These are phyloP conservation scores for Fusarium tanahbumbuense DNA, from an alignment of 2,329 filamentous ascomycete genomes.

Conservation along the genomic window DNA sequence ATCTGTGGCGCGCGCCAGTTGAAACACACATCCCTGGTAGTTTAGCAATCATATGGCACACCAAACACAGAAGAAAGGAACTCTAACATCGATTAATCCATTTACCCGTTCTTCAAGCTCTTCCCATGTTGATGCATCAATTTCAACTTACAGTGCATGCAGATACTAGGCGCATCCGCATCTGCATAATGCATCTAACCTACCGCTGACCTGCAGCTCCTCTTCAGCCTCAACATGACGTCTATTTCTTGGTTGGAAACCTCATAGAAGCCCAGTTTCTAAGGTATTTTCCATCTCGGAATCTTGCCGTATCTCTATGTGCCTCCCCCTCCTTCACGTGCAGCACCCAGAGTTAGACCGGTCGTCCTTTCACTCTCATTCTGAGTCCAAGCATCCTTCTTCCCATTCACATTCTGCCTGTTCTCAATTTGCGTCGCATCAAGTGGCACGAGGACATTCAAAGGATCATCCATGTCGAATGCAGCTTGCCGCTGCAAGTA, in stretches of 20 bases:
- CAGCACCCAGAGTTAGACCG: not conserved
- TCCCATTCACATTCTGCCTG: conserved; percentile 22
- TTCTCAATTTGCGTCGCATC: conserved; percentile 35
- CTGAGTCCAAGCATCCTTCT: conserved; percentile 24
- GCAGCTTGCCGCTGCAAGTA: conserved; percentile 45
- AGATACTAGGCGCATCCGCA: conserved; percentile 8
- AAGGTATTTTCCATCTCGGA: conserved; percentile 7
- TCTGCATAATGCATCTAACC: conserved; percentile 40
- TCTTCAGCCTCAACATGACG: conserved; percentile 45
- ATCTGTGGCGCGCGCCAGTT: conserved; percentile 44
- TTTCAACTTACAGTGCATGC: conserved; percentile 3
- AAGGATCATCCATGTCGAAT: conserved; percentile 35
- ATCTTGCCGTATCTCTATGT: conserved; percentile 14
- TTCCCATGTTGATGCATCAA: not conserved
- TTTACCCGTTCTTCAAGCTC: conserved; percentile 1
- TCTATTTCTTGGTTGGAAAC: not conserved
- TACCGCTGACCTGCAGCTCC: conserved; percentile 40
- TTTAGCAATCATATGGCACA: conserved; percentile 4
- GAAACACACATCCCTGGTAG: conserved; percentile 40
- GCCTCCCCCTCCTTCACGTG: conserved; percentile 28
- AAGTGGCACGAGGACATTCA: conserved; percentile 42
- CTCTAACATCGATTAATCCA: not conserved
- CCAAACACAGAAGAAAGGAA: conserved; percentile 6
- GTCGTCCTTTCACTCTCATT: not conserved
- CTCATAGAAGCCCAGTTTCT: not conserved